Evolutionary conservation across 2,329 filamentous ascomycete genomes (phyloP), one percentile per base, ranked within the genome.

Genomic region (Hymenoscyphus linearis): DNA sequence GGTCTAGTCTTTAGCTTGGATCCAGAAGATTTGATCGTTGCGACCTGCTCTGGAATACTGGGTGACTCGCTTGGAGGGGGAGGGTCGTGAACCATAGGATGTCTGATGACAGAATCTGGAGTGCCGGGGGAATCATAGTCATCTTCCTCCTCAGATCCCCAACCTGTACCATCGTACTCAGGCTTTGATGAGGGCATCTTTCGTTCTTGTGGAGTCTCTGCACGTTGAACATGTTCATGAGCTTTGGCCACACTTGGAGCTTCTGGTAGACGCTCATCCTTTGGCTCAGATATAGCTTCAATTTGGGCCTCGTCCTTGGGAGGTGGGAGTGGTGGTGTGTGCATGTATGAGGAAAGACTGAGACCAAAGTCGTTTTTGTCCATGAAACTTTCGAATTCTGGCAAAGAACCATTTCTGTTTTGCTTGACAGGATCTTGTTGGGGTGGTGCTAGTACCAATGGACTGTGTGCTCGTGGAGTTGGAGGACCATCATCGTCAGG

Each of bases 41-140:
- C 91, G 55, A 91, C 78, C 54, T 86, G 85, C 69, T 96, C 92
- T 1, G 93, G 92, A 61, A 98, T 85, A 37, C 80, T 80, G 1
- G 86, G 85, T 0, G 85, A 84, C 6, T 73, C 72, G 16, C 68
- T 64, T 35, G 70, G 57, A 55, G 72, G 67, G 18, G 69, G 67
- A 47, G 67, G 65, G 10, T 60, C 57, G n/a, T 16, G n/a, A 25
- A 69, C 68, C 55, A 90, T 74, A 2, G 86, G 85, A 70, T 93
- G 90, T 64, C 90, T 89, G 65, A 97, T 93, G 25, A 98, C 93
- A 6, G 93, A 98, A 56, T 92, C 90, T 14, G 93, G 93, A 7
- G 91, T 96, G 36, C 85, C 84, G 10, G 85, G 85, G 64, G 88
- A 86, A 2, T 72, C 69, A 18, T 76, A 75, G 0, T 84, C 77